Evolutionary conservation across 768 basidiomycete species (phyloP), one percentile per base, ranked within the genome.

Genomic region (Boletus rubroflammeus): DNA sequence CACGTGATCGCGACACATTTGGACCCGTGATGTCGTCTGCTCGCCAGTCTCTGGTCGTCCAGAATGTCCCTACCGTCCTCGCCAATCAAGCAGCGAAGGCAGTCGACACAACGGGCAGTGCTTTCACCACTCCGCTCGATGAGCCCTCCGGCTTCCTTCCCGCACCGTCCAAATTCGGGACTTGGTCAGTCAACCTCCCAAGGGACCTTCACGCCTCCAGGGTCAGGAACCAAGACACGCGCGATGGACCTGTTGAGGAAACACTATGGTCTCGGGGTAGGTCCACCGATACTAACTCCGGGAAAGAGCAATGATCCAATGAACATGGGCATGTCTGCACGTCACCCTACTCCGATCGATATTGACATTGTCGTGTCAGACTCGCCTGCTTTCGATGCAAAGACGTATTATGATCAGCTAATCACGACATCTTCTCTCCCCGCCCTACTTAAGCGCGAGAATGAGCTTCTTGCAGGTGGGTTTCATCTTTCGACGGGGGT

Each of bases 201-300:
- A 38, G 62, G 56, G 38, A 47, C 62, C n/a, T 53, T 60, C 25
- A 47, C 69, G 19, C 58, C 75, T 26, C 63, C 71, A 11, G 67
- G 68, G 39, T 67, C 71, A 23, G 62, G 66, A 31, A 56, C 66
- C 21, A 85, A 83, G 62, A 74, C 79, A 19, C 76, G 85, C 15
- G 91, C 91, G 13, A 77, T 86, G 60, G 90, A 93, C 66, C 67
- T 93, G 46, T 64, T 94, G 48, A 77, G 93, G 62, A 91, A 90
- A 60, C 92, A 95, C 64, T 95, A 95, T 77, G 90, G 91, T 6
- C 71, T 95, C 26, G 88, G 85, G 17, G 73, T 89, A n/a, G 85
- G 84, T 0, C 82, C 82, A 31, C 91, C 89, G 13, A 76, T 80
- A 4, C 80, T 88, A 21, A 62, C 76, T 1, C 76, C 79, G 2